A percentile compares a stretch with the other conserved stretches of the same genome.
Evolutionary conservation across 768 basidiomycete species (phyloP).

Genomic region (Mycena chlorophos): DNA sequence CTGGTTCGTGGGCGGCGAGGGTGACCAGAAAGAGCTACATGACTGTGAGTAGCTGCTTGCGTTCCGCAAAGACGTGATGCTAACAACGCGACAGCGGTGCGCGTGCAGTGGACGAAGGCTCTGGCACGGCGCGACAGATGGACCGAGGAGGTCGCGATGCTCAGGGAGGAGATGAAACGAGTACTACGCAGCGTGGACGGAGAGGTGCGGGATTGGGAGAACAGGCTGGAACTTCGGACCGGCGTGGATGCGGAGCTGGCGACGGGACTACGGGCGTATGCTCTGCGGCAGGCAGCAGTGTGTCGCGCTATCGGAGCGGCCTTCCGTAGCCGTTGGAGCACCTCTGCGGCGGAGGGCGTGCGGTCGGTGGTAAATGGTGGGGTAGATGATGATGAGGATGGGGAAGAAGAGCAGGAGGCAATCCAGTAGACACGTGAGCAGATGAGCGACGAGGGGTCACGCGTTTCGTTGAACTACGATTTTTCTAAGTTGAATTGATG

Average conservation of each 20-base stretch:
- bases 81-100: conserved; percentile 4
- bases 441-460: no score
- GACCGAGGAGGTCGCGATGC: conserved; percentile 23
- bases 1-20: conserved; percentile 7
- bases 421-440: no score
- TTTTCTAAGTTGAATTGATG: no score
- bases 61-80: background rate
- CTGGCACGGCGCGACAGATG: conserved; percentile 14
- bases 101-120: conserved; percentile 26
- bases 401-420: no score
- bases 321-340: background rate
- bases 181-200: conserved; percentile 1
- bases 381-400: no score
- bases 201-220: background rate
- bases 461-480: no score
- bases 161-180: conserved; percentile 24
- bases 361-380: background rate
- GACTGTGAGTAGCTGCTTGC: conserved; percentile 3
- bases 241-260: background rate
- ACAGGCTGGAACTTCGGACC: background rate
- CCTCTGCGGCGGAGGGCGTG: background rate
- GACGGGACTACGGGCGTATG: conserved; percentile 1
- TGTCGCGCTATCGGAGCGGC: background rate
- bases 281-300: background rate
- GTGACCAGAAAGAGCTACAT: conserved; percentile 3